Base-by-base conservation (phyloP, 805 yeast genomes). In the Sugiyamaella qingdaonensis region DNA sequence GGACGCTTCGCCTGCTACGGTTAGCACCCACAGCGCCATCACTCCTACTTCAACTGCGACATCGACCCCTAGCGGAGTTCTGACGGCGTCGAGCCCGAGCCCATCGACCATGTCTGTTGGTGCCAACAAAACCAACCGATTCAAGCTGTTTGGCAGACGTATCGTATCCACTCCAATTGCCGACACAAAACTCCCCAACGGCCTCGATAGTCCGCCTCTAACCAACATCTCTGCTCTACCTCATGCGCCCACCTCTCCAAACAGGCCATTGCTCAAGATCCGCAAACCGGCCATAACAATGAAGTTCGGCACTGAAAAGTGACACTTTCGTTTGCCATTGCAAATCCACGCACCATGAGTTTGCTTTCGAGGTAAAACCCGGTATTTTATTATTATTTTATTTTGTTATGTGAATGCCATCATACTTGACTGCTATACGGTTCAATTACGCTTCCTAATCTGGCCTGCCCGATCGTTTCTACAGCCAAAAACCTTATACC, bases 81-180 rank as follows among this genome's bases (percentile, higher is more conserved):
- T 21, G 8, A 18, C 16, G 3, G 10, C 46, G 18, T 19, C 33
- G 32, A 42, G 33, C 18, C 46, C 48, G 10, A 13, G 21, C 24
- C 24, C 48, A n/a, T 32, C 37, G 36, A 10, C 39, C 7, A 14
- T 37, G 8, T 13, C 48, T 2, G 2, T 10, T 33, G 13, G 46
- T 2, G 41, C 52, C n/a, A 55, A 62, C 19, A 45, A 62, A 33
- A 60, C 60, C 35, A 56, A 53, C 52, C 54, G 54, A 33, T 62
- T 62, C 56, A 62, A 62, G 41, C 51, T 45, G 41, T 62, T 62
- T 47, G 64, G 39, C 29, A 16, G 46, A 8, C 44, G 54, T 4
- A 35, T 39, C 7, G 47, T 21, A 14, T 47, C 42, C 16, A 39
- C 56, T 11, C 32, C 54, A 11, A 13, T 51, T 8, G 16, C 55